Percentiles rank a stretch among this genome's conserved stretches.
These are phyloP conservation scores for Mortierella sp. DNA, from an alignment of 371 early-diverging fungal genomes.

Conservation along the genomic window DNA sequence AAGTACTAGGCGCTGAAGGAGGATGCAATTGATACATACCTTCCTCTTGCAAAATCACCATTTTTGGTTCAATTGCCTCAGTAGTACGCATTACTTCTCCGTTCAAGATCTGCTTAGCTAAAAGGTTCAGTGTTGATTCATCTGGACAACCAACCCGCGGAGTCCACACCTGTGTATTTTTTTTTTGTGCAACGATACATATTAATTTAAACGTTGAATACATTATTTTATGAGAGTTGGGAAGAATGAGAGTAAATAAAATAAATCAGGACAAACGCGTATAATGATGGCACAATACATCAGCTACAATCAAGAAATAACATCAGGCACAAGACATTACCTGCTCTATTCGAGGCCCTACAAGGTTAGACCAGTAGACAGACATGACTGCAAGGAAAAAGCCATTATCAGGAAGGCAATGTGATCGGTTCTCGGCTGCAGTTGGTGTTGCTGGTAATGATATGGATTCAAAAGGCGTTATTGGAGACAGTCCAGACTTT, in stretches of 20 bases:
- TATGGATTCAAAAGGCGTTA: conserved; percentile 40
- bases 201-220: conserved; percentile 28
- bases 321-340: conserved; percentile 42
- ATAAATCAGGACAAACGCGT: not conserved
- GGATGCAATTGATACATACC: conserved; percentile 16
- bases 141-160: conserved; percentile 55
- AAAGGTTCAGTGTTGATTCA: conserved; percentile 54
- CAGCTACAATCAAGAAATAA: not conserved
- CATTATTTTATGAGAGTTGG: conserved; percentile 1
- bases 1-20: not conserved
- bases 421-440: conserved; percentile 40
- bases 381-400: conserved; percentile 70
- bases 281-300: conserved; percentile 6
- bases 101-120: conserved; percentile 71
- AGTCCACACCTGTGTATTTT: conserved; percentile 42
- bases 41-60: conserved; percentile 66
- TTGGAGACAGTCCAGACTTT: conserved; percentile 23
- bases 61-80: conserved; percentile 64
- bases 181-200: conserved; percentile 25
- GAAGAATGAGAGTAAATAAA: not conserved
- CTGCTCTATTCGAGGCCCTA: conserved; percentile 71
- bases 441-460: conserved; percentile 55
- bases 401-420: conserved; percentile 64
- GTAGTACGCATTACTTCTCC: conserved; percentile 66
- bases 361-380: conserved; percentile 73